Percentiles rank a stretch among this genome's conserved stretches.
Conservation (phyloP, 352 stramenopile species). For the Phytophthora colocasiae region DNA sequence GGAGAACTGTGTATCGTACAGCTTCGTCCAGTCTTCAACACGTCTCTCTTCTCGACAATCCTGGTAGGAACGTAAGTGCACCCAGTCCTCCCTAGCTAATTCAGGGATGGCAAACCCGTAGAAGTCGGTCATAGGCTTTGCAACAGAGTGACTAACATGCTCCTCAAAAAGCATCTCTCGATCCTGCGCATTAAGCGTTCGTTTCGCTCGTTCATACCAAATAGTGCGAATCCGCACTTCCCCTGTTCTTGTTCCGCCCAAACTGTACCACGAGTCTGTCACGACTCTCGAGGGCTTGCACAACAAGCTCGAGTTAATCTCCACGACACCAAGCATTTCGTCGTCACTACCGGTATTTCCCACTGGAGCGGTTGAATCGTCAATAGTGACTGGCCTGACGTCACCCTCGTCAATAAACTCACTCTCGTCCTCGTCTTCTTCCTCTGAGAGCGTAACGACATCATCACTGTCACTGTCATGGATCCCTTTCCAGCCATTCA, state of each 20-base stretch:
- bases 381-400: slow-evolving; percentile 20
- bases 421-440: slow-evolving; percentile 48
- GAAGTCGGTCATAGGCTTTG: slow-evolving; percentile 51
- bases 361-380: slow-evolving; percentile 1
- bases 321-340: slow-evolving; percentile 58
- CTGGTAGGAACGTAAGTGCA: slow-evolving; percentile 74
- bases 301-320: slow-evolving; percentile 55
- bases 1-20: slow-evolving; percentile 58
- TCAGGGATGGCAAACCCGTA: slow-evolving; percentile 76
- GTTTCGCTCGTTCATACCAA: slow-evolving; percentile 37
- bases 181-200: slow-evolving; percentile 27
- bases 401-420: slow-evolving; percentile 30
- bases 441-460: slow-evolving; percentile 54
- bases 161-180: slow-evolving; percentile 52
- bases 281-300: slow-evolving; percentile 40
- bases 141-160: slow-evolving; percentile 33
- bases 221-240: slow-evolving; percentile 76
- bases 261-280: slow-evolving; percentile 69
- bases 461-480: slow-evolving; percentile 60
- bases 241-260: slow-evolving; percentile 55
- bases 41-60: slow-evolving; percentile 77
- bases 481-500: slow-evolving; percentile 25
- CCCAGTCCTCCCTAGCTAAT: slow-evolving; percentile 46
- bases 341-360: slow-evolving; percentile 34
- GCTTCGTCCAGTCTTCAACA: slow-evolving; percentile 64